Evolutionary conservation across 352 stramenopile species (phyloP), one percentile per base, ranked within the genome.

Genomic region (Globisporangium takayamanum): DNA sequence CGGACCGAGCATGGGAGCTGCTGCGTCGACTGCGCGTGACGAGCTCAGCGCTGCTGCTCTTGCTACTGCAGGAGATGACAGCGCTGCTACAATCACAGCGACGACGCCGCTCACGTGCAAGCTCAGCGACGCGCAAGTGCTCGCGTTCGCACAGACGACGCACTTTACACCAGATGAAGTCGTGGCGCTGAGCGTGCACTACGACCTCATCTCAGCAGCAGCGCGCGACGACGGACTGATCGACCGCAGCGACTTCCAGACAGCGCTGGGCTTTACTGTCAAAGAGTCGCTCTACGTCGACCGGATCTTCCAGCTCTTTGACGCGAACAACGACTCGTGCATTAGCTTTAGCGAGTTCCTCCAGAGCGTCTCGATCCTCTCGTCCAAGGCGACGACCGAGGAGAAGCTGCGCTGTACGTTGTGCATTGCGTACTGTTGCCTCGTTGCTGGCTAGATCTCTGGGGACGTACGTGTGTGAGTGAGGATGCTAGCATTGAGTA

Each of bases 241-340:
- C 60, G 80, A 92, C 66, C 76, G 72, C 28, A 87, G 76, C 54
- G 80, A 92, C 52, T 94, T 92, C 67, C 84, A 94, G 68, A 87
- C 69, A 6, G 82, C 76, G 47, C 63, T 91, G 20, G 80, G 84
- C 16, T 89, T 94, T 39, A 84, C 78, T 2, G 69, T 84, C 46
- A 91, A 91, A 58, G 80, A 91, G 50, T 94, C 79, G 66, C 70
- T 92, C 18, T 92, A 89, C 54, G 84, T 89, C 63, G 81, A 93
- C 55, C 79, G 81, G 25, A 87, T 88, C 57, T 90, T 91, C 59
- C 70, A 88, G 70, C 70, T 91, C 47, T 90, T 94, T 56, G 80
- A 92, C 63, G 57, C 69, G 15, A 91, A 94, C 67, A 67, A 74
- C 55, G 84, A 94, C 69, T 80, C 72, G 68, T 89, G 74, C 62